A percentile compares a stretch with the other conserved stretches of the same genome.
Evolutionary conservation across 805 yeast genomes (phyloP).

Genomic region (Candida sonorensis): DNA sequence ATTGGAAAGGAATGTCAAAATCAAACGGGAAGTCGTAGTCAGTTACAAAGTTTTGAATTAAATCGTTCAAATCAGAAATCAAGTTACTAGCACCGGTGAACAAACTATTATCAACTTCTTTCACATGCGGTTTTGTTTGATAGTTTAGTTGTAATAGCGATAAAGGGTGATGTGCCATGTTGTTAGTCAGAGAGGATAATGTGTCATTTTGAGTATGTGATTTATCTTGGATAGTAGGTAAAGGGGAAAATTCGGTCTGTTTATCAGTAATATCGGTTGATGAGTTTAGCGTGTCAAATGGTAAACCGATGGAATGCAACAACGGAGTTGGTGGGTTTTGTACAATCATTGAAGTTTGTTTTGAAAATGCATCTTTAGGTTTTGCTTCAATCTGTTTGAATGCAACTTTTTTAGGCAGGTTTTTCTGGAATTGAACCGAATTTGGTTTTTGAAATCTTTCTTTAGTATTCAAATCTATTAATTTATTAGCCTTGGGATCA

Average conservation of each 20-base stretch:
- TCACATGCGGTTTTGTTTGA: conserved; percentile 9
- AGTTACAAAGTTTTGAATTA: conserved; percentile 23
- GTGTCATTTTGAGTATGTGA: background rate
- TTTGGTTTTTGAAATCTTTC: conserved; percentile 4
- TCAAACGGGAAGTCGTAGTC: conserved; percentile 17
- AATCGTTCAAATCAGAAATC: conserved; percentile 29
- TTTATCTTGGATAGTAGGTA: background rate
- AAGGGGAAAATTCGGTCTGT: background rate
- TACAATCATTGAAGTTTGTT: conserved; percentile 16
- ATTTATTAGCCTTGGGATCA: conserved; percentile 4
- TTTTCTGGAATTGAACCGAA: too few relatives aligned
- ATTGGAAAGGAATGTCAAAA: background rate
- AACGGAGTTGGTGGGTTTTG: conserved; percentile 16
- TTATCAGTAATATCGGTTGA: too few relatives aligned
- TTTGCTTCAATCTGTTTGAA: too few relatives aligned
- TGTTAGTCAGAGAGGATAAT: background rate
- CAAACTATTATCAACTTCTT: conserved; percentile 25
- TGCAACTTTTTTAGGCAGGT: too few relatives aligned
- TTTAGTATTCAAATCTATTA: conserved; percentile 12
- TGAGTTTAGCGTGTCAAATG: conserved; percentile 4
- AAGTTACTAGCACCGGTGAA: conserved; percentile 29
- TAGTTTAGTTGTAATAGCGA: too few relatives aligned
- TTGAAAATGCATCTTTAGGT: conserved; percentile 8
- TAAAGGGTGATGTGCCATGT: background rate
- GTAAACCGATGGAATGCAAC: background rate